Base-by-base conservation (phyloP, 495 filamentous ascomycete species). In the Cercophora sp. region DNA sequence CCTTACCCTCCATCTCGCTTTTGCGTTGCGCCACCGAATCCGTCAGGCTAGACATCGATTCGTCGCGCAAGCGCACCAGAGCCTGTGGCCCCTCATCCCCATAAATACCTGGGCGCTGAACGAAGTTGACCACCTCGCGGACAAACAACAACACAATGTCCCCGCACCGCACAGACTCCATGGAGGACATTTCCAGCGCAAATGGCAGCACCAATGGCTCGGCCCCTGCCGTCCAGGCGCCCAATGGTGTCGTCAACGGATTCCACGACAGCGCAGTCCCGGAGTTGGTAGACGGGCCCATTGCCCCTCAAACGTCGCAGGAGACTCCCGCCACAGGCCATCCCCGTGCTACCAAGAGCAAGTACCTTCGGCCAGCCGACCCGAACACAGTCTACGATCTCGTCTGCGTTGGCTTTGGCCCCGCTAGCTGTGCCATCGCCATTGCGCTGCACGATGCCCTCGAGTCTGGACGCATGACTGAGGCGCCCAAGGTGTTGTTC, bases 391-490 rank as follows among this genome's bases (percentile, higher is more conserved):
- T 85, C 29, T 84, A 89, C 57, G 92, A 96, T 60, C 67, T 98
- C 20, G 73, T 96, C 39, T 96, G 92, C 68, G 79, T 96, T 26
- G 92, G 92, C 27, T 98, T 96, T 61, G 92, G 92, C 2, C 92
- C 92, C 9, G 92, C 92, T 10, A 93, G 90, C 51, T 79, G 96
- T 9, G 85, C 92, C n/a, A 90, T 96, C 48, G 92, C 87, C 8
- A 84, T 96, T 44, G 92, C 92, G 5, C 76, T 96, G 22, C 84
- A 93, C 64, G 92, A 98, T 66, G 72, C 56, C 48, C 78, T 74
- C 59, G 72, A 73, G 20, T 52, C 55, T 1, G 68, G 74, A 15
- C 73, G 48, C 64, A 42, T 69, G 29, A 51, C 58, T 44, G 63
- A 63, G 15, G 34, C 62, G 2, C 89, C 87, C 25, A 88, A 86